These are phyloP conservation scores for Pyrenophora teres DNA, from an alignment of 2,329 filamentous ascomycete genomes.

Conservation along the genomic window DNA sequence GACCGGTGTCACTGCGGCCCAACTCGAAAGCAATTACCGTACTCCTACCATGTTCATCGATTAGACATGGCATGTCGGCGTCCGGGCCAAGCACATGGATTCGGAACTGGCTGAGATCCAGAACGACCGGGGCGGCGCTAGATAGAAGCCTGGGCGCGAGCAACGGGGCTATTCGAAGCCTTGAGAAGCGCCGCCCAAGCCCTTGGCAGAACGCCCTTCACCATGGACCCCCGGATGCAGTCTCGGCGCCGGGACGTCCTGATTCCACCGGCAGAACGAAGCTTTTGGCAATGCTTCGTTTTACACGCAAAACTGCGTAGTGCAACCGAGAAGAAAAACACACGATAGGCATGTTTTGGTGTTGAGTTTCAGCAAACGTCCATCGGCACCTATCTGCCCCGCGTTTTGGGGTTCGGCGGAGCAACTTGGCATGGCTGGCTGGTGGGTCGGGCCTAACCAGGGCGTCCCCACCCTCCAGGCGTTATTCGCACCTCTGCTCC, in stretches of 20 bases:
- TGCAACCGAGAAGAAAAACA: background rate
- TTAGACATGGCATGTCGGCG: constrained; percentile 20
- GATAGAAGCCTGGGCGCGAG: constrained; percentile 33
- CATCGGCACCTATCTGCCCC: background rate
- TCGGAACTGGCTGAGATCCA: constrained; percentile 40
- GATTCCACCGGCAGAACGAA: constrained; percentile 27
- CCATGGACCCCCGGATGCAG: constrained; percentile 26
- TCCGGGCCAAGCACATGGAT: constrained; percentile 42
- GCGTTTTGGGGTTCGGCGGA: constrained; percentile 12
- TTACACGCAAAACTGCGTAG: background rate
- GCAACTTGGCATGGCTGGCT: constrained; percentile 16
- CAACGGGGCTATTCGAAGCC: constrained; percentile 27
- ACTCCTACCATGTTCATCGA: constrained; percentile 12
- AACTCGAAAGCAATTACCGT: constrained; percentile 11
- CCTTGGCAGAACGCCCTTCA: constrained; percentile 40
- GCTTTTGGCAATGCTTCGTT: constrained; percentile 26
- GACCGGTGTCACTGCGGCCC: constrained; percentile 22
- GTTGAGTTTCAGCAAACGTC: background rate
- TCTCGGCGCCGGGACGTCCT: constrained; percentile 22
- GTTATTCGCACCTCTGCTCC: background rate
- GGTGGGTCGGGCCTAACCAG: constrained; percentile 5
- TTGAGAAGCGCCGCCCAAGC: constrained; percentile 43
- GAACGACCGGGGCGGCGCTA: constrained; percentile 37
- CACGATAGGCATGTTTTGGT: background rate
- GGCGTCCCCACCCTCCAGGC: constrained; percentile 8